Evolutionary conservation across 805 yeast genomes (phyloP).

Genomic region (Candida broadrunensis): DNA sequence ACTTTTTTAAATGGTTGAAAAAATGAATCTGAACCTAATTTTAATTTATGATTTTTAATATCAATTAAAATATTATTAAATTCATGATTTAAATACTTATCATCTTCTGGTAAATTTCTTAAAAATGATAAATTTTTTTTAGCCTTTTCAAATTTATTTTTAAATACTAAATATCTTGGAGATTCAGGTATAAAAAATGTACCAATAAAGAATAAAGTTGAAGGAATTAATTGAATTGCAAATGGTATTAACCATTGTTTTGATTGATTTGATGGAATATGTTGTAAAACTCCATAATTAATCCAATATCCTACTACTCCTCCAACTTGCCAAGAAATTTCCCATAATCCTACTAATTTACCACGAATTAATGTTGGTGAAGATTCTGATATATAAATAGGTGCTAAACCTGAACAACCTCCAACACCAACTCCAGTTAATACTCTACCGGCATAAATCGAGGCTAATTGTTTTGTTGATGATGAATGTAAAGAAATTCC

Average conservation of each 20-base stretch:
- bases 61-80: slow-evolving; percentile 25
- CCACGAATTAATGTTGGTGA: slow-evolving; percentile 47
- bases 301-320: slow-evolving; percentile 49
- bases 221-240: slow-evolving; percentile 46
- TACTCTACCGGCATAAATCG: slow-evolving; percentile 52
- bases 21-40: slow-evolving; percentile 33
- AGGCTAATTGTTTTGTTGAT: slow-evolving; percentile 34
- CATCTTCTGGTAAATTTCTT: slow-evolving; percentile 33
- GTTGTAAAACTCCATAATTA: slow-evolving; percentile 42
- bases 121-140: slow-evolving; percentile 12
- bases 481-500: slow-evolving; percentile 38
- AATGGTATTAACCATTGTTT: slow-evolving; percentile 49
- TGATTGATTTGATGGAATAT: slow-evolving; percentile 23
- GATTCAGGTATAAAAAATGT: slow-evolving; percentile 39
- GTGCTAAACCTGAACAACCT: slow-evolving; percentile 47
- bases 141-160: slow-evolving; percentile 32
- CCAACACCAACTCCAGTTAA: slow-evolving; percentile 55
- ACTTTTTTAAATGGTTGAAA: slow-evolving; percentile 38
- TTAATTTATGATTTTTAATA: slow-evolving; percentile 18
- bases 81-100: slow-evolving; percentile 41
- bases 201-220: slow-evolving; percentile 17
- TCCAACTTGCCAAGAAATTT: slow-evolving; percentile 49
- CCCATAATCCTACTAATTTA: slow-evolving; percentile 44
- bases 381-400: slow-evolving; percentile 45
- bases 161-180: slow-evolving; percentile 41